phyloP scores from a whole-genome alignment of 2,329 filamentous ascomycete genomes.

The Fusarium incarnatum region DNA sequence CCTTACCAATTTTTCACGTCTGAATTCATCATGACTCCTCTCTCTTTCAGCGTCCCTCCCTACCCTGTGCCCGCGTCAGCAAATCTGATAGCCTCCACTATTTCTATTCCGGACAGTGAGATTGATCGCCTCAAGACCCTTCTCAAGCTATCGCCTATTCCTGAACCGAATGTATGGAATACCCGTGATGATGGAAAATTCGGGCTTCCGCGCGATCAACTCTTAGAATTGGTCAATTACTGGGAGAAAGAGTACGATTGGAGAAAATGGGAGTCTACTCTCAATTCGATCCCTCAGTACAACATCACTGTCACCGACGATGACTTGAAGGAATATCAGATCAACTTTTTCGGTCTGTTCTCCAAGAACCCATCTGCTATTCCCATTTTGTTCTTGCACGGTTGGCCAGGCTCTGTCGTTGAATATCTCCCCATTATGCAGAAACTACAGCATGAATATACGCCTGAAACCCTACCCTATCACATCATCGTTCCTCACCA shows the following conservation, averaged over 20 bases:
- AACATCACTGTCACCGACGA: conserved; percentile 20
- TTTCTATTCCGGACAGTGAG: conserved; percentile 3
- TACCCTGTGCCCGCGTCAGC: conserved; percentile 9
- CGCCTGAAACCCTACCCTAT: conserved; percentile 1
- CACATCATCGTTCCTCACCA: conserved; percentile 25
- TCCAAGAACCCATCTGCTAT: conserved; percentile 1
- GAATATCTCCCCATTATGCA: conserved; percentile 28
- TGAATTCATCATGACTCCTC: neutral
- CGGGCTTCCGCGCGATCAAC: neutral
- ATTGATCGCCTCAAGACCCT: conserved; percentile 10
- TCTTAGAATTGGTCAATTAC: neutral
- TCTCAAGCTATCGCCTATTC: conserved; percentile 9
- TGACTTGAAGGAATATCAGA: conserved; percentile 6
- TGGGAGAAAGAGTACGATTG: conserved; percentile 18
- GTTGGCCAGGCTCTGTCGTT: conserved; percentile 34
- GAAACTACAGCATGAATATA: conserved; percentile 10
- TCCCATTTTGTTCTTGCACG: conserved; percentile 22
- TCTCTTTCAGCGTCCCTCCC: conserved; percentile 1
- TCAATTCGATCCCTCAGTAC: conserved; percentile 34
- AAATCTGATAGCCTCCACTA: conserved; percentile 20
- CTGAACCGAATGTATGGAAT: conserved; percentile 7
- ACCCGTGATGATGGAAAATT: neutral
- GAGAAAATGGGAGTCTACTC: conserved; percentile 30
- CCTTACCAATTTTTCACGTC: neutral
- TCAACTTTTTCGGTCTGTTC: conserved; percentile 29